phyloP scores from a whole-genome alignment of 1,284 basidiomycete genomes.

The Moniliella sp. region DNA sequence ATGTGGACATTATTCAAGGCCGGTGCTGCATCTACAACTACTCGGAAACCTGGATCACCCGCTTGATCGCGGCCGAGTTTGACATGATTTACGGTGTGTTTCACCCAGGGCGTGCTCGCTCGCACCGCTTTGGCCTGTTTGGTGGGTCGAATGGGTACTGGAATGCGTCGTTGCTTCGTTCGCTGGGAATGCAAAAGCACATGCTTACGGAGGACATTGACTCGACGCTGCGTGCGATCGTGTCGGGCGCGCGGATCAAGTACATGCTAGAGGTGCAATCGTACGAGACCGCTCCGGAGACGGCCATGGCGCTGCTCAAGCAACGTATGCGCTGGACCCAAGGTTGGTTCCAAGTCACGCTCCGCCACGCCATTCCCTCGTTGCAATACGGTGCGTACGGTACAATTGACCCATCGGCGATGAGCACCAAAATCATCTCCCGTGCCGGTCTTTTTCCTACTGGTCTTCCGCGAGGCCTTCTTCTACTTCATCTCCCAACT shows the following conservation, averaged over 20 bases:
- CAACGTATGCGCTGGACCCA: too few species aligned
- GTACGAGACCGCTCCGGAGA: constrained; percentile 19
- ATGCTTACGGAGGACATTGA: constrained; percentile 29
- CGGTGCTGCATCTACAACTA: constrained; percentile 4
- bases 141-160: constrained; percentile 25
- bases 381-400: constrained; percentile 14
- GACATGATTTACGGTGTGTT: constrained; percentile 3
- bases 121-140: constrained; percentile 7
- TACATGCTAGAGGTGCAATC: constrained; percentile 22
- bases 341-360: constrained; percentile 24
- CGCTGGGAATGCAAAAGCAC: constrained; percentile 17
- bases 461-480: constrained; percentile 16
- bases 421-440: too few species aligned
- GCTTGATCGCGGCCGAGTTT: constrained; percentile 3
- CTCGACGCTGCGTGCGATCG: constrained; percentile 19
- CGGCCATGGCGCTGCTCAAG: too few species aligned
- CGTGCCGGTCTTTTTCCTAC: constrained; percentile 19
- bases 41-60: constrained; percentile 1
- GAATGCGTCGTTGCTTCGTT: constrained; percentile 17
- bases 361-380: constrained; percentile 14
- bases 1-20: constrained; percentile 3
- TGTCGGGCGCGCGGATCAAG: constrained; percentile 19
- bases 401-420: constrained; percentile 10
- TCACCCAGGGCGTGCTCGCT: constrained; percentile 1
- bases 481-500: constrained; percentile 15